Evolutionary conservation across 371 early-diverging fungal genomes (phyloP).

Genomic region (Massospora cicadina): DNA sequence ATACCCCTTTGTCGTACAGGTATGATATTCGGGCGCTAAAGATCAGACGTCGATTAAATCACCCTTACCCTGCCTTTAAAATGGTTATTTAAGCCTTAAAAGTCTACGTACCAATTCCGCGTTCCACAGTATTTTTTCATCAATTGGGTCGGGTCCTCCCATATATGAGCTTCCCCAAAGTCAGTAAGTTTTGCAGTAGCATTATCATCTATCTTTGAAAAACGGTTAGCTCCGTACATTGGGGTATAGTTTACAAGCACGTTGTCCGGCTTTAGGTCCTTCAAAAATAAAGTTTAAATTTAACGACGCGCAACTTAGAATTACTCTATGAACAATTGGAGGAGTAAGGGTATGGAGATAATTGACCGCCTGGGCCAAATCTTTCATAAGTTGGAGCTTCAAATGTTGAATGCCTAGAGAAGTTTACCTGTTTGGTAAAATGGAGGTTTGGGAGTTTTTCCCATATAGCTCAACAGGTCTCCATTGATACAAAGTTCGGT

Average conservation of each 20-base stretch:
- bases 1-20: neutral
- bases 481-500: conserved; percentile 1
- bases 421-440: neutral
- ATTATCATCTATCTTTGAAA: neutral
- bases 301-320: neutral
- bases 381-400: neutral
- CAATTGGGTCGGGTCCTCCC: neutral
- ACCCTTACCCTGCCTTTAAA: conserved; percentile 4
- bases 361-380: neutral
- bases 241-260: neutral
- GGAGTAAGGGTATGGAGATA: neutral
- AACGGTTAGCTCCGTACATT: neutral
- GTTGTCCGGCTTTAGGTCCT: conserved; percentile 7
- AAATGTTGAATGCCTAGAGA: neutral
- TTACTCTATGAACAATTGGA: conserved; percentile 3
- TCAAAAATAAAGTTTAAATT: neutral
- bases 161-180: conserved; percentile 1
- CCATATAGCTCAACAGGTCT: neutral
- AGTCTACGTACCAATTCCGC: neutral
- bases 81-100: neutral
- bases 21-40: conserved; percentile 5
- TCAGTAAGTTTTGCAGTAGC: neutral
- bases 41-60: neutral
- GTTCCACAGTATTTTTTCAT: conserved; percentile 4
- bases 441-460: neutral